phyloP scores from a whole-genome alignment of 2,329 filamentous ascomycete genomes.

The Neocatenulostroma microsporum region DNA sequence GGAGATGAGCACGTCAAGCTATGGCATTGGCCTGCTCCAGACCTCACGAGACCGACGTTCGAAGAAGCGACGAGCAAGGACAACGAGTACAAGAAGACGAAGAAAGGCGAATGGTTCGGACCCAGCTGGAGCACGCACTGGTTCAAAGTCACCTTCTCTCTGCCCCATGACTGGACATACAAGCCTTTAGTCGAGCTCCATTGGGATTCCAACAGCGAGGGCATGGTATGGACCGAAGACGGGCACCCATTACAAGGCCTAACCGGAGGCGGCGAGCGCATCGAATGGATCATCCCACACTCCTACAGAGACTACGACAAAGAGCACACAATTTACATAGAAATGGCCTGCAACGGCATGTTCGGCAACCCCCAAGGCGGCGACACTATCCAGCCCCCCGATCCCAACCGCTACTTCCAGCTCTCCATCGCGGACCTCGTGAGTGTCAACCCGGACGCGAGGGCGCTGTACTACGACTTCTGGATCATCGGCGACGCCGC shows the following conservation, averaged over 20 bases:
- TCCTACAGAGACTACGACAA: slow-evolving; percentile 68
- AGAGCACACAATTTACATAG: slow-evolving; percentile 84
- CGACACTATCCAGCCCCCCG: slow-evolving; percentile 79
- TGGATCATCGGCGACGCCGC: slow-evolving; percentile 94
- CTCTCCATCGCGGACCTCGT: slow-evolving; percentile 76
- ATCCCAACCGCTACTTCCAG: slow-evolving; percentile 72
- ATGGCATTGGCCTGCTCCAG: slow-evolving; percentile 57
- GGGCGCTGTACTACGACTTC: slow-evolving; percentile 80
- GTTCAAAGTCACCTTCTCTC: slow-evolving; percentile 76
- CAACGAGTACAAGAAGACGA: slow-evolving; percentile 66
- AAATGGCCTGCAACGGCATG: slow-evolving; percentile 99
- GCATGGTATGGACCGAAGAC: slow-evolving; percentile 84
- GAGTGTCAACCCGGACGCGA: slow-evolving; percentile 76
- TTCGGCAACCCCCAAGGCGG: slow-evolving; percentile 85
- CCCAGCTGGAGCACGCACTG: slow-evolving; percentile 97
- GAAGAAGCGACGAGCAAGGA: slow-evolving; percentile 60
- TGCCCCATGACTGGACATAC: slow-evolving; percentile 63
- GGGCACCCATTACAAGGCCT: slow-evolving; percentile 87
- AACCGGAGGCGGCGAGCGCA: slow-evolving; percentile 79
- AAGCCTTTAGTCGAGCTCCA: slow-evolving; percentile 87
- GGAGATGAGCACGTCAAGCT: slow-evolving; percentile 74
- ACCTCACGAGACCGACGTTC: slow-evolving; percentile 74
- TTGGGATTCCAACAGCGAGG: slow-evolving; percentile 93
- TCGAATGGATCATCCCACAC: slow-evolving; percentile 84
- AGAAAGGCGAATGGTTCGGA: slow-evolving; percentile 72